These are phyloP conservation scores for Fusarium sp. DNA, from an alignment of 2,329 filamentous ascomycete species.

Conservation along the genomic window DNA sequence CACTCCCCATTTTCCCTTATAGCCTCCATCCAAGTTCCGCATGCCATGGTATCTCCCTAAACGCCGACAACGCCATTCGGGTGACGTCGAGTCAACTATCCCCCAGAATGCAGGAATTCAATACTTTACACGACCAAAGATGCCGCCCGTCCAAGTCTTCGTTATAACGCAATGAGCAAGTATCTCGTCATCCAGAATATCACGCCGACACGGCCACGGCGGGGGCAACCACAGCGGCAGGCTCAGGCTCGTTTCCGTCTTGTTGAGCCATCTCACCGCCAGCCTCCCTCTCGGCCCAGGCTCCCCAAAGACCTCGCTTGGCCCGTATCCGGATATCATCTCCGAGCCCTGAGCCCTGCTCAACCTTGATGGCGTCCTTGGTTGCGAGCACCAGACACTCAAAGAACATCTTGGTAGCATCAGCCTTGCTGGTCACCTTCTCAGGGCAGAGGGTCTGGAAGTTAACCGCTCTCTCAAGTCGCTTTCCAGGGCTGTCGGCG, in stretches of 20 bases:
- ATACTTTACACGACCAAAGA: constrained; percentile 50
- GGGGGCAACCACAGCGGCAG: constrained; percentile 46
- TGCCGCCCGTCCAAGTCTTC: constrained; percentile 39
- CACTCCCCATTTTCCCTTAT: constrained; percentile 41
- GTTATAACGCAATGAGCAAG: constrained; percentile 37
- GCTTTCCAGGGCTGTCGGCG: constrained; percentile 75
- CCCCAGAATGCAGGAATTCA: constrained; percentile 49
- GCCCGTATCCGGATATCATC: constrained; percentile 85
- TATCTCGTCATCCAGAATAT: constrained; percentile 18
- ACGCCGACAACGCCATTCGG: constrained; percentile 53
- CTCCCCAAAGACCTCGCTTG: constrained; percentile 96
- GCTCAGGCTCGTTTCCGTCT: constrained; percentile 53
- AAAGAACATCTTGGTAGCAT: constrained; percentile 99
- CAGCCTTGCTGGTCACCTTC: constrained; percentile 80
- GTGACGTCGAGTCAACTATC: constrained; percentile 45
- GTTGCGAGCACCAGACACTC: constrained; percentile 95
- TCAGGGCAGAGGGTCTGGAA: constrained; percentile 95
- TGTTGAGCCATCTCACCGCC: constrained; percentile 70
- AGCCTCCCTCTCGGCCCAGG: constrained; percentile 87
- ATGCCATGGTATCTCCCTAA: constrained; percentile 54
- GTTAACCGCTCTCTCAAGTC: constrained; percentile 80
- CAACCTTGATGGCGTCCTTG: constrained; percentile 97
- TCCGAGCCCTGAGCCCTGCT: constrained; percentile 83
- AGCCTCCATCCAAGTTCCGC: constrained; percentile 41
- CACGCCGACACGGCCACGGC: constrained; percentile 55